Base-by-base conservation (phyloP, 768 basidiomycete species). In the Tubosaeta brunneosetosa region DNA sequence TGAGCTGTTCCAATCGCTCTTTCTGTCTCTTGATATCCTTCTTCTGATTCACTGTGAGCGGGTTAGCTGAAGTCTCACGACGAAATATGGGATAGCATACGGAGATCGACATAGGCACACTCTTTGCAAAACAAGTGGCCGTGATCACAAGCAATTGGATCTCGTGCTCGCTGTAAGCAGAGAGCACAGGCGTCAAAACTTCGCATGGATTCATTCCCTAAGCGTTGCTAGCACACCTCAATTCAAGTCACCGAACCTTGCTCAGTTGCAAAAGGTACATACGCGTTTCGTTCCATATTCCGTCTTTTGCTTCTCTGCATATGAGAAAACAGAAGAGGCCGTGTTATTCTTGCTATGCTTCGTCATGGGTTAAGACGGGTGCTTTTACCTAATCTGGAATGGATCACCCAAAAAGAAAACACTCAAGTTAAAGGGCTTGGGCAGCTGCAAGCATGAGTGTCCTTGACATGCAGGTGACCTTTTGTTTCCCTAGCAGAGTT, bases 101-200 rank as follows among this genome's bases (percentile, higher is more conserved):
- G 67, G 27, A 95, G 81, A 64, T 94, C 91, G 2, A 86, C 82
- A 54, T 94, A 83, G 25, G 87, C 86, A 62, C 97, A 98, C 72
- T 97, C 95, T 66, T 88, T 91, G 78, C 97, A 99, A 68, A 93
- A 98, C 22, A 98, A 60, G 70, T 98, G 97, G 0, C 97, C 97
- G 47, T 89, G 80, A 19, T 72, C 61, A 62, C 97, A 98, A 11
- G 86, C 81, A 32, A 94, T 74, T 0, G 95, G 92, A 47, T 93
- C 87, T 44, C 89, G 74, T 6, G 91, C 94, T 38, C 80, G 78
- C 49, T 90, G 84, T 33, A 97, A 74, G 67, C 95, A 99, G 13
- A 97, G 79, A 6, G 88, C 79, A 66, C 97, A 98, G 1, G 91
- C 85, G 68, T 97, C 91, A 67, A 97, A 94, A 47, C 81, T 81